phyloP scores from a whole-genome alignment of 805 yeast species.

The Starmerella bacillaris region DNA sequence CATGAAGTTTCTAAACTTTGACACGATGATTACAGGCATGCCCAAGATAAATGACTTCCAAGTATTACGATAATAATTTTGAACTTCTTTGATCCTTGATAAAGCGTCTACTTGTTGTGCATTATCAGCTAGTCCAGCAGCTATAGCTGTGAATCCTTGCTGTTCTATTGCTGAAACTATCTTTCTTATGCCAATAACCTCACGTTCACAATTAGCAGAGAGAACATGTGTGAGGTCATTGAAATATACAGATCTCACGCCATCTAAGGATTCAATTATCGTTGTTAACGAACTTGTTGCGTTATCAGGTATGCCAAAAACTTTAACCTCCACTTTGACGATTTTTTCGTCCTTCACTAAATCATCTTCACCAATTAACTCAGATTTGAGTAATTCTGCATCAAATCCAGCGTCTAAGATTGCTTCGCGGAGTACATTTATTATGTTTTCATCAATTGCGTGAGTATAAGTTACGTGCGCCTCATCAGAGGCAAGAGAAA shows the following conservation, averaged over 20 bases:
- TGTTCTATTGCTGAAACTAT: conserved; percentile 37
- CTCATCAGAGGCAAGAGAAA: conserved; percentile 60
- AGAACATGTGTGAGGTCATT: conserved; percentile 40
- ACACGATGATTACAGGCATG: conserved; percentile 35
- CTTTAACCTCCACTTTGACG: conserved; percentile 3
- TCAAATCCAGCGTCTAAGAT: conserved; percentile 70
- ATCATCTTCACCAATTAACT: not conserved
- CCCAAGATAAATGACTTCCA: conserved; percentile 38
- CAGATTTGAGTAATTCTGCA: conserved; percentile 20
- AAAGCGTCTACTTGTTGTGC: conserved; percentile 52
- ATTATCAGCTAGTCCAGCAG: conserved; percentile 34
- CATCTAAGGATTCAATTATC: conserved; percentile 28
- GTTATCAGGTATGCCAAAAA: not conserved
- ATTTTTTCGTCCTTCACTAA: conserved; percentile 1
- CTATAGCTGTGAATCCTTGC: conserved; percentile 36
- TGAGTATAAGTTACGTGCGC: conserved; percentile 39
- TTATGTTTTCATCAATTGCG: conserved; percentile 20
- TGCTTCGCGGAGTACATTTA: conserved; percentile 27
- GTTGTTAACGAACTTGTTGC: too few relatives aligned
- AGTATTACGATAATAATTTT: conserved; percentile 48
- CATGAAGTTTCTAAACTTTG: conserved; percentile 26
- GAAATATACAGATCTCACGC: conserved; percentile 34
- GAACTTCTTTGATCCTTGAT: conserved; percentile 51
- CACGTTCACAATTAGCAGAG: conserved; percentile 33
- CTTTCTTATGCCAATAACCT: conserved; percentile 37